Percentiles rank a stretch among this genome's conserved stretches.
Evolutionary conservation across 2,329 filamentous ascomycete species (phyloP).

Genomic region (Diplodia seriata): DNA sequence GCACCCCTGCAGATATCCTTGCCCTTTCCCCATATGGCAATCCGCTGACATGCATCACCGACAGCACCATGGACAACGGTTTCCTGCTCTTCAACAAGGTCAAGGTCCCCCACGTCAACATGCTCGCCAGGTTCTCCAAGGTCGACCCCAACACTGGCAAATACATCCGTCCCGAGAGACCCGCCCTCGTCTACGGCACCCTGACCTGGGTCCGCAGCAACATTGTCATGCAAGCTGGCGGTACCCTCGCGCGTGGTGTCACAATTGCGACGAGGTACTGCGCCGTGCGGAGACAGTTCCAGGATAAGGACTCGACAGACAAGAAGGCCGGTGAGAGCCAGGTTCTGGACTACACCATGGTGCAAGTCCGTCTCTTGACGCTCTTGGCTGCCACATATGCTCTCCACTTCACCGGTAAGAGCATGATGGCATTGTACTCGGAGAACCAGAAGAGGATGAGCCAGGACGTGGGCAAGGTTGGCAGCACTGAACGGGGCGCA

Average conservation of each 20-base stretch:
- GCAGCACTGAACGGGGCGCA: conserved; percentile 60
- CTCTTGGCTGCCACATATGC: conserved; percentile 77
- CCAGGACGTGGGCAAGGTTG: conserved; percentile 50
- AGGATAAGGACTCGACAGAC: conserved; percentile 71
- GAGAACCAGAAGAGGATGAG: conserved; percentile 74
- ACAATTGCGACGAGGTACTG: conserved; percentile 80
- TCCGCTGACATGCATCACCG: conserved; percentile 5
- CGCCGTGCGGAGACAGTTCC: conserved; percentile 77
- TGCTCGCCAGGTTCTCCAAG: conserved; percentile 74
- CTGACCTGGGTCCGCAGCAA: conserved; percentile 76
- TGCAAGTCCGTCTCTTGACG: conserved; percentile 75
- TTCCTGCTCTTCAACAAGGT: conserved; percentile 79
- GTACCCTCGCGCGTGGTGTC: conserved; percentile 74
- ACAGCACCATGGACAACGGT: conserved; percentile 78
- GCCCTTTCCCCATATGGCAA: conserved; percentile 7
- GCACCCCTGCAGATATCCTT: conserved; percentile 35
- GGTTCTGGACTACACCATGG: conserved; percentile 82
- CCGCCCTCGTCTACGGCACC: conserved; percentile 75
- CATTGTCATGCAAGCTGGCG: conserved; percentile 76
- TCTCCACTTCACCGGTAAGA: conserved; percentile 78
- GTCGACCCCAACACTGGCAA: conserved; percentile 72
- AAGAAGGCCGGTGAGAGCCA: conserved; percentile 70
- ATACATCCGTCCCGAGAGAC: conserved; percentile 70
- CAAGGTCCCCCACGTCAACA: conserved; percentile 75
- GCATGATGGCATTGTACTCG: conserved; percentile 76